These are phyloP conservation scores for Rutstroemia sp. DNA, from an alignment of 2,329 filamentous ascomycete genomes.

Conservation along the genomic window DNA sequence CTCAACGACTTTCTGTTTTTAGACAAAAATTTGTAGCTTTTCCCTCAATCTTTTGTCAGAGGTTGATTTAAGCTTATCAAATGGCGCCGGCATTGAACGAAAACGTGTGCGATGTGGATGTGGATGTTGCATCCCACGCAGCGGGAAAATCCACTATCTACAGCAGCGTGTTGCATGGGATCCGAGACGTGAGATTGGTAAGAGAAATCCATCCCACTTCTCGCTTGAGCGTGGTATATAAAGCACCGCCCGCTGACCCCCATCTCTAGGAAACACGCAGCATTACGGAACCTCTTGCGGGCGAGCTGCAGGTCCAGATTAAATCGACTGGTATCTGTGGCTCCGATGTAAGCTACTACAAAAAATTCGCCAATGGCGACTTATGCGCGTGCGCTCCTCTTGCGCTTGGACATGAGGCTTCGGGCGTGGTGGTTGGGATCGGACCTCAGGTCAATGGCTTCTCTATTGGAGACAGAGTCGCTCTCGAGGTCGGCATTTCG, in stretches of 20 bases:
- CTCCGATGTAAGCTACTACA: conserved; percentile 65
- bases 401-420: conserved; percentile 57
- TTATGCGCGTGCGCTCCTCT: conserved; percentile 58
- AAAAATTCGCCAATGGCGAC: conserved; percentile 64
- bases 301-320: conserved; percentile 58
- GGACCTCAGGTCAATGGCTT: conserved; percentile 46
- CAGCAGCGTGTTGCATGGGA: conserved; percentile 51
- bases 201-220: conserved; percentile 20
- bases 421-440: conserved; percentile 49
- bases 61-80: conserved; percentile 4
- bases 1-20: conserved; percentile 11
- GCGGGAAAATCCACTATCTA: conserved; percentile 31
- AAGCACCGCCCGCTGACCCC: background rate
- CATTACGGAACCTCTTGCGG: conserved; percentile 34
- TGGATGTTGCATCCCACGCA: conserved; percentile 9
- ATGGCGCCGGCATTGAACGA: conserved; percentile 19
- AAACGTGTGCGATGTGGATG: background rate
- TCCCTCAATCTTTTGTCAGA: conserved; percentile 8
- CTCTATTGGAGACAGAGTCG: conserved; percentile 48
- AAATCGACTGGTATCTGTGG: conserved; percentile 62
- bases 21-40: conserved; percentile 2
- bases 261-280: conserved; percentile 40
- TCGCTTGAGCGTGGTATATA: background rate
- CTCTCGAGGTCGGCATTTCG: conserved; percentile 86
- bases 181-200: conserved; percentile 50